These are phyloP conservation scores for Scheffersomyces lignosus DNA, from an alignment of 805 yeast genomes.

Conservation along the genomic window DNA sequence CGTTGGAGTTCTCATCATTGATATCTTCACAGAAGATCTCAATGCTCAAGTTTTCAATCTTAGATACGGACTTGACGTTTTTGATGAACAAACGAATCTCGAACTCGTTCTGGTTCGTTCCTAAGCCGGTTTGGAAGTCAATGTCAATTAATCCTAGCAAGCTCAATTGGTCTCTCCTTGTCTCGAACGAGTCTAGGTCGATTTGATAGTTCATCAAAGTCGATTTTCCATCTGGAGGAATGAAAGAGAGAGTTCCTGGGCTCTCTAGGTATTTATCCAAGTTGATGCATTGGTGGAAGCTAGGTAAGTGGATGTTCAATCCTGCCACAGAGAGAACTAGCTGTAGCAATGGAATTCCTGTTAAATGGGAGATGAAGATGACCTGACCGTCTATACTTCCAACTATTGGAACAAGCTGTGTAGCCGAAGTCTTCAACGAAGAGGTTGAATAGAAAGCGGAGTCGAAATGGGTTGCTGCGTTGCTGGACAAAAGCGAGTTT, in stretches of 20 bases:
- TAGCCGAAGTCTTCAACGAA: slow-evolving; percentile 10
- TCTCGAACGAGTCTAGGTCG: slow-evolving; percentile 38
- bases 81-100: slow-evolving; percentile 56
- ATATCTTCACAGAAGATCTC: slow-evolving; percentile 22
- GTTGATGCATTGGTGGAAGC: slow-evolving; percentile 72
- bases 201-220: slow-evolving; percentile 62
- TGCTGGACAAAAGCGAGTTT: slow-evolving; percentile 9
- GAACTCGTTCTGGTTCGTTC: slow-evolving; percentile 55
- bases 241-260: slow-evolving; percentile 57
- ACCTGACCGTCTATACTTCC: slow-evolving; percentile 66
- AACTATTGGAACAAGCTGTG: slow-evolving; percentile 38
- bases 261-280: slow-evolving; percentile 47
- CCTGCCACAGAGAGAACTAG: slow-evolving; percentile 48
- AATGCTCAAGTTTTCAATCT: slow-evolving; percentile 32
- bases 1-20: slow-evolving; percentile 5
- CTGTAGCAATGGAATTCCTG: slow-evolving; percentile 74
- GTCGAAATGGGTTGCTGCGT: slow-evolving; percentile 15
- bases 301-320: slow-evolving; percentile 53
- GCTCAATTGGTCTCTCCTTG: slow-evolving; percentile 18
- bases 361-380: slow-evolving; percentile 63
- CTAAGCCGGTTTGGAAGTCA: slow-evolving; percentile 55
- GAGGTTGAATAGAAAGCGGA: slow-evolving; percentile 23
- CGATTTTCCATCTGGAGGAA: slow-evolving; percentile 87
- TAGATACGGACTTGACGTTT: slow-evolving; percentile 25
- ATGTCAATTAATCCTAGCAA: slow-evolving; percentile 55